Evolutionary conservation across 177 flowering plant genomes (phyloP).

Genomic region (Vitis hybrid): DNA sequence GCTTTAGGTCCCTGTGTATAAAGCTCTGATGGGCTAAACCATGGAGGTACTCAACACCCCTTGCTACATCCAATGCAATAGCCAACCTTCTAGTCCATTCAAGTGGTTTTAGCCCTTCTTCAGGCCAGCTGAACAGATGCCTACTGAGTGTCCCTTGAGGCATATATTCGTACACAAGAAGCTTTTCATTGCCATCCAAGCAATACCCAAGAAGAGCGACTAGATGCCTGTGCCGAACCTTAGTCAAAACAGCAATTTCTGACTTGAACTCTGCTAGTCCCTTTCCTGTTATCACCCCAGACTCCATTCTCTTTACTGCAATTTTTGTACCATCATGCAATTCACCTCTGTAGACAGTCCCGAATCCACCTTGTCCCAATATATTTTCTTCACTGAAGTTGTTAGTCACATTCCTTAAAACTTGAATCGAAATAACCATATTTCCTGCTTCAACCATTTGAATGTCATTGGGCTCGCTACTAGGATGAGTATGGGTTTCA

Average conservation of each 20-base stretch:
- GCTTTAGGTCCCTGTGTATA: conserved; percentile 77
- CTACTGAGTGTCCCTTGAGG: conserved; percentile 82
- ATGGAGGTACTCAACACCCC: conserved; percentile 86
- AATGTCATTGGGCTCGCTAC: conserved; percentile 46
- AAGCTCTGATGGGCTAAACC: conserved; percentile 80
- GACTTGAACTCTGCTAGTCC: conserved; percentile 67
- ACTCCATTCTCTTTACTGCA: conserved; percentile 80
- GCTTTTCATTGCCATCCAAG: conserved; percentile 72
- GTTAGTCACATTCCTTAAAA: conserved; percentile 58
- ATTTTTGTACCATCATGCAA: conserved; percentile 78
- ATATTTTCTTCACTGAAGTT: conserved; percentile 67
- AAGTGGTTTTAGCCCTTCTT: conserved; percentile 59
- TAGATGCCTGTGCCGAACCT: conserved; percentile 72
- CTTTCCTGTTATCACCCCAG: conserved; percentile 54
- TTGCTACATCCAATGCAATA: conserved; percentile 74
- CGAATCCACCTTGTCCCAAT: conserved; percentile 74
- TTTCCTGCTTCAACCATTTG: conserved; percentile 80
- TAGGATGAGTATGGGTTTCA: conserved; percentile 38
- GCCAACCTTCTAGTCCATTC: conserved; percentile 66
- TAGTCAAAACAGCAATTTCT: conserved; percentile 77
- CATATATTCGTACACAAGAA: conserved; percentile 79
- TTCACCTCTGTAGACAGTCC: conserved; percentile 75
- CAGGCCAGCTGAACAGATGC: conserved; percentile 64
- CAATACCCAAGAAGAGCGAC: conserved; percentile 79
- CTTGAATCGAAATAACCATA: conserved; percentile 81